phyloP scores from a whole-genome alignment of 139 green algal genomes.

The Tetraselmis striata region DNA sequence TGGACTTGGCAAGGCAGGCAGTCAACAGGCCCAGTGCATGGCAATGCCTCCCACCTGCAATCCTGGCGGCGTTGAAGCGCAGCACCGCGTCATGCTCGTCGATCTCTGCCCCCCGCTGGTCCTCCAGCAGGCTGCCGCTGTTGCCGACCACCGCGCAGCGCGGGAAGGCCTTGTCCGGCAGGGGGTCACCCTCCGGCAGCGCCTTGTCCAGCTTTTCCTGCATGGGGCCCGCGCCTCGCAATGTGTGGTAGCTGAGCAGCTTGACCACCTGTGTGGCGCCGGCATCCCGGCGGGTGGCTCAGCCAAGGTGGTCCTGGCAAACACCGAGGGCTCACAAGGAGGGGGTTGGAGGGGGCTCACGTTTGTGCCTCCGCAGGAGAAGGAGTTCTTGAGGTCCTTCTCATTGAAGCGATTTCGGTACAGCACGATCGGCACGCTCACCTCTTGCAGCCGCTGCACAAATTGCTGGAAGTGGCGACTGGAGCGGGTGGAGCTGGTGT shows the following conservation, averaged over 20 bases:
- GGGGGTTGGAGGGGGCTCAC: background rate
- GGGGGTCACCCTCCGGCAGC: background rate
- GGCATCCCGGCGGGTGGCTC: too few species aligned
- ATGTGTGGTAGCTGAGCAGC: background rate
- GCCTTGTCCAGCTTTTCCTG: background rate
- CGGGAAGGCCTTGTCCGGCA: background rate
- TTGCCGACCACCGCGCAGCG: conserved; percentile 25
- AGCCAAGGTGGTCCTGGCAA: too few species aligned
- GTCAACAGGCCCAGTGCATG: too few species aligned
- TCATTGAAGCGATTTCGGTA: background rate
- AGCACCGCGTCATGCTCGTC: conserved; percentile 40
- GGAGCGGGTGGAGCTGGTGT: background rate
- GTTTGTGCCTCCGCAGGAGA: background rate
- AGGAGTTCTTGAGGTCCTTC: background rate
- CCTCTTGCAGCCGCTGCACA: background rate
- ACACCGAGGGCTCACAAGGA: too few species aligned
- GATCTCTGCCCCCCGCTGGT: conserved; percentile 31
- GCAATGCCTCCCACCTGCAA: too few species aligned
- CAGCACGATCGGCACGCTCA: background rate
- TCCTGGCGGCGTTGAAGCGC: conserved; percentile 34
- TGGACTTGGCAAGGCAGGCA: too few species aligned
- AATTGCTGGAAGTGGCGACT: background rate
- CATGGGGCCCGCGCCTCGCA: background rate
- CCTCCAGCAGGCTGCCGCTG: conserved; percentile 24
- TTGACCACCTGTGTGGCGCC: background rate